phyloP scores from a whole-genome alignment of 2,329 filamentous ascomycete genomes.

The Achaetomium macrosporum region DNA sequence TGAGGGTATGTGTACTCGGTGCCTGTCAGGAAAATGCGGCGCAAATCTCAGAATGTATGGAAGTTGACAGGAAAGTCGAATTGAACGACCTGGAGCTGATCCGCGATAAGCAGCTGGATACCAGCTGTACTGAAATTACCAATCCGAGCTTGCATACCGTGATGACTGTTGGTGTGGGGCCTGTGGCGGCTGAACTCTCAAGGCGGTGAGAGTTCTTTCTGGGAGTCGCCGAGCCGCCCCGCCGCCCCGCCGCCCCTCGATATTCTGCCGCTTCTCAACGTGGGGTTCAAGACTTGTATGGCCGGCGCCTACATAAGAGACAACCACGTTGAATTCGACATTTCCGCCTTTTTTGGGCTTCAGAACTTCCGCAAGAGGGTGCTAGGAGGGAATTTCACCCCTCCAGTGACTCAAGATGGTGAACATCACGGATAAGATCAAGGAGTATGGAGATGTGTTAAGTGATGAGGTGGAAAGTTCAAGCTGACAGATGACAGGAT shows the following conservation, averaged over 20 bases:
- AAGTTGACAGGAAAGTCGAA: no score
- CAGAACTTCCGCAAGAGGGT: neutral
- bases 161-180: no score
- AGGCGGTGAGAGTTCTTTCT: conserved; percentile 15
- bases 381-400: conserved; percentile 12
- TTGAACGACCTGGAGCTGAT: no score
- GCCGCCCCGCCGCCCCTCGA: conserved; percentile 20
- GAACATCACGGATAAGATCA: conserved; percentile 99
- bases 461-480: neutral
- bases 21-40: no score
- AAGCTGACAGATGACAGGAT: conserved; percentile 58
- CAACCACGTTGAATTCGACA: neutral
- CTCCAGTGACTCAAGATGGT: conserved; percentile 62
- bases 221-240: neutral
- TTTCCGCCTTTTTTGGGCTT: conserved; percentile 3
- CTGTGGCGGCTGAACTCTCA: no score
- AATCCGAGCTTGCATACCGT: no score
- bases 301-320: neutral
- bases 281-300: conserved; percentile 16
- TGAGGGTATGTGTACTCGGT: no score
- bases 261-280: conserved; percentile 25
- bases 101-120: neutral
- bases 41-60: no score
- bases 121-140: no score
- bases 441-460: conserved; percentile 59